Evolutionary conservation across 768 basidiomycete species (phyloP), one percentile per base, ranked within the genome.

Genomic region (Lactifluus rugatus): DNA sequence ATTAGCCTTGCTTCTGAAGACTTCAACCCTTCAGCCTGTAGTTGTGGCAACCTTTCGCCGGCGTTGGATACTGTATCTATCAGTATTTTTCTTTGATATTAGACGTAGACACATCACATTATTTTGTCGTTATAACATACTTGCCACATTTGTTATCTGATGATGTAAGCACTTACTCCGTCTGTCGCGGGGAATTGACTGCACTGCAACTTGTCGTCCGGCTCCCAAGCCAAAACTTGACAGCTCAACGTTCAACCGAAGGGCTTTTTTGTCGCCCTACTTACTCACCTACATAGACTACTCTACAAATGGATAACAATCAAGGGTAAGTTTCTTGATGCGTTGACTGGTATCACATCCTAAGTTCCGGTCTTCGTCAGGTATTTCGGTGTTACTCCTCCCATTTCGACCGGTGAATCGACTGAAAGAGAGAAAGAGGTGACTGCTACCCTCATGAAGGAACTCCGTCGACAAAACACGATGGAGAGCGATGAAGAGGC

Each of bases 401-500:
- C 92, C 53, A 93, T 95, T 66, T 85, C 89, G 47, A 81, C 79
- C 23, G 73, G 70, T 32, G 85, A 87, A 64, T 93, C 90, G 19
- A 89, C 72, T 50, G 78, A 82, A 59, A 78, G 84, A 65, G 90
- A 93, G 73, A 86, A 84, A 70, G 87, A 89, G 70, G 87, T 93
- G 21, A 92, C 89, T 0, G 67, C 76, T 17, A 87, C 89, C 6
- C 75, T 99, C 52, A 90, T 97, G 87, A 85, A 91, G 57, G 95
- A 99, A 71, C 79, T 99, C 32, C 79, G 83, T 67, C 75, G 81
- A 47, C 86, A 95, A 67, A 86, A 88, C 57, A 86, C 86, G 2
- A 95, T 96, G 71, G 95, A 97, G 73, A 83, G 78, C 47, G 89
- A 92, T 61, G 86, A 90, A 54, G 93, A 97, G 71, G 78, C 89